These are phyloP conservation scores for Linum usitatissimum DNA, from an alignment of 345 rosid genomes.

Conservation along the genomic window DNA sequence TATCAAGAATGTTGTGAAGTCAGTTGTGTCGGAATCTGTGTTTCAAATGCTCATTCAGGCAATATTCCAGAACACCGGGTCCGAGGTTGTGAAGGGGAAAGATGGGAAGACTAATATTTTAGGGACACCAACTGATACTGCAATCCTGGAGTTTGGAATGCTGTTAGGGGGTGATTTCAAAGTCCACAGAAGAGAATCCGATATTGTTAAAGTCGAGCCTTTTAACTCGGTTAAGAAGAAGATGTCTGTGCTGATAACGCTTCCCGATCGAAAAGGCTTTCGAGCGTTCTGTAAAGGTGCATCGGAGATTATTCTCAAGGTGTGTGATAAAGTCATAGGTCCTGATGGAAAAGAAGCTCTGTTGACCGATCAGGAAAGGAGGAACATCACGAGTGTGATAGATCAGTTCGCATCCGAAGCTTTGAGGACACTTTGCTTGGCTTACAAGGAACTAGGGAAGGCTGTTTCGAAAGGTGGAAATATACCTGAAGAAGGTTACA, in stretches of 20 bases:
- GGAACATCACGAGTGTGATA: slow-evolving; percentile 33
- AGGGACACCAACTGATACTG: slow-evolving; percentile 67
- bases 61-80: slow-evolving; percentile 61
- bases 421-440: slow-evolving; percentile 61
- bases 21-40: slow-evolving; percentile 30
- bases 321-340: slow-evolving; percentile 16
- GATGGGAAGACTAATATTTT: slow-evolving; percentile 45
- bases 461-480: slow-evolving; percentile 19
- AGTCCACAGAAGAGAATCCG: slow-evolving; percentile 37
- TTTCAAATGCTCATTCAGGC: slow-evolving; percentile 40
- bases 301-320: slow-evolving; percentile 18
- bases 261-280: slow-evolving; percentile 26
- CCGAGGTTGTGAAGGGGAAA: slow-evolving; percentile 56
- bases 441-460: slow-evolving; percentile 41
- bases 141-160: slow-evolving; percentile 61
- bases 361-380: slow-evolving; percentile 31
- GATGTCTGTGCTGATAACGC: slow-evolving; percentile 56
- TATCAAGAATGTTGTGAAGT: slow-evolving; percentile 16
- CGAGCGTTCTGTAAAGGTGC: slow-evolving; percentile 30
- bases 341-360: slow-evolving; percentile 12
- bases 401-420: slow-evolving; percentile 57
- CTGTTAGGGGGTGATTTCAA: slow-evolving; percentile 46
- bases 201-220: slow-evolving; percentile 57
- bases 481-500: slow-evolving; percentile 52
- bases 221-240: slow-evolving; percentile 67